Conservation (phyloP, 1,284 basidiomycete genomes). For the Moesziomyces sp. region DNA sequence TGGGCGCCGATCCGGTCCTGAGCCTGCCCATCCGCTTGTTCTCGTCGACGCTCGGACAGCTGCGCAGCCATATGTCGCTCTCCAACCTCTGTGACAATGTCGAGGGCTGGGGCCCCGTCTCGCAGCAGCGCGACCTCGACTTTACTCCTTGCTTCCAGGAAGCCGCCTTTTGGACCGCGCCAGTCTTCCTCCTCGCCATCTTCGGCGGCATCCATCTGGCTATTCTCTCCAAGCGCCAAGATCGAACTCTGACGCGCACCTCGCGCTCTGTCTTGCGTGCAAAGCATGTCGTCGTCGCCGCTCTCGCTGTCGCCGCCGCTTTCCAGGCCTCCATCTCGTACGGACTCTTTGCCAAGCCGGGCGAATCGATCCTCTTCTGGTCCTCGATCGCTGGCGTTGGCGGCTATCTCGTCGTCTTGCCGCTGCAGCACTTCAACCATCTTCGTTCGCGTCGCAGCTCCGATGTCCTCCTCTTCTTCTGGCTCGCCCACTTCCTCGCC, state of each 20-base stretch:
- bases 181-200: slow-evolving; percentile 52
- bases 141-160: slow-evolving; percentile 86
- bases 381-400: slow-evolving; percentile 23
- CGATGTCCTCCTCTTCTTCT: slow-evolving; percentile 81
- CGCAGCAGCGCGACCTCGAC: slow-evolving; percentile 77
- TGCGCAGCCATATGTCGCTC: slow-evolving; percentile 8
- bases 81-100: slow-evolving; percentile 33
- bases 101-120: slow-evolving; percentile 75
- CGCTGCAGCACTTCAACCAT: slow-evolving; percentile 74
- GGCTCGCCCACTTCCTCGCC: slow-evolving; percentile 77
- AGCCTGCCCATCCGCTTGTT: slow-evolving; percentile 31
- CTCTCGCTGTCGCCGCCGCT: slow-evolving; percentile 74
- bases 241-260: slow-evolving; percentile 21
- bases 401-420: slow-evolving; percentile 61
- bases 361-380: slow-evolving; percentile 46
- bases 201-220: slow-evolving; percentile 42
- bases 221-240: slow-evolving; percentile 20
- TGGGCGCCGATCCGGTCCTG: slow-evolving; percentile 23
- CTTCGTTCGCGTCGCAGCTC: slow-evolving; percentile 81
- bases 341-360: slow-evolving; percentile 38
- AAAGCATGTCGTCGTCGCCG: slow-evolving; percentile 71
- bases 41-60: slow-evolving; percentile 20
- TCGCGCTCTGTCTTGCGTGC: slow-evolving; percentile 49
- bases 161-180: slow-evolving; percentile 64
- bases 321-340: slow-evolving; percentile 68